Base-by-base conservation (phyloP, 495 filamentous ascomycete species). In the Bathelium albidoporum region DNA sequence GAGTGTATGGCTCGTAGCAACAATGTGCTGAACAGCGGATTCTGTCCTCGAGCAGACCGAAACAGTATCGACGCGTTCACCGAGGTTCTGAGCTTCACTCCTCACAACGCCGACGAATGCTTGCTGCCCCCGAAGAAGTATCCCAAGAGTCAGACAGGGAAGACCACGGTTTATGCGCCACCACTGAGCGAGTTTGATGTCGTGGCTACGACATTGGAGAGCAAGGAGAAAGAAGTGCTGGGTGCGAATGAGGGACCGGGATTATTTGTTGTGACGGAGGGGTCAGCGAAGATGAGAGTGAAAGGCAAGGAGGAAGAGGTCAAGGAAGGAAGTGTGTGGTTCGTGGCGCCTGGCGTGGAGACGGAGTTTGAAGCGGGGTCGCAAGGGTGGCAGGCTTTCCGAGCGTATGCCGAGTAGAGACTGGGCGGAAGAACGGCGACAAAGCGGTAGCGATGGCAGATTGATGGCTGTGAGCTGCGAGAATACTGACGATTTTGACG, bases 1-100 rank as follows among this genome's bases (percentile, higher is more conserved):
- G 88, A 92, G 71, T 91, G 89, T 75, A 92, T 94, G 89, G 89
- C 88, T 1, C 83, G 89, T 24, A 87, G 82, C 34, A 87, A 92
- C 74, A 90, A 92, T 61, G 88, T 93, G 28, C 77, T 91, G 14
- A 89, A 88, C 65, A 82, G 81, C 2, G 88, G 89, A 0, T 89
- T 91, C 77, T 90, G 87, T 68, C 87, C 87, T 0, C 77, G 76
- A 0, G 76, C 82, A 0, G 81, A 87, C 28, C 77, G 86, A 32
- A 80, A 89, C 64, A 82, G 74, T 61, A 78, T 84, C 45, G 83
- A 88, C 31, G 63, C 84, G 11, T 91, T 91, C 72, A 75, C 76
- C 34, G 72, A 79, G 32, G 80, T 81, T 1, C 67, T 91, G 2
- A 86, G 79, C 0, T 90, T 90, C 65, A 71, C 75, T 43, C 84